phyloP scores from a whole-genome alignment of 2,329 filamentous ascomycete species.

The Trichophyton schoenleinii region DNA sequence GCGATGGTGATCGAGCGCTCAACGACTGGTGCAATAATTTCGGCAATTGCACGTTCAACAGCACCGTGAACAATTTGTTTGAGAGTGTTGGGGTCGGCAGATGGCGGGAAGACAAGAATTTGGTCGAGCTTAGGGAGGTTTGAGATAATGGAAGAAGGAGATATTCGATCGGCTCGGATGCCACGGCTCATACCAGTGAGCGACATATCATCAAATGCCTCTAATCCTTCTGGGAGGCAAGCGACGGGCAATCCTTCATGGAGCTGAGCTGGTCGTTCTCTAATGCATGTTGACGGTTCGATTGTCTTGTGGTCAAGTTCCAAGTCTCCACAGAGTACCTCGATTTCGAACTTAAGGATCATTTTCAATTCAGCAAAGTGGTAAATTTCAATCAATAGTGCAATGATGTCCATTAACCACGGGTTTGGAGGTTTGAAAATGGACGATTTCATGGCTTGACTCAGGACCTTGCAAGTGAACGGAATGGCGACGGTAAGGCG shows the following conservation, averaged over 20 bases:
- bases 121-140: slow-evolving; percentile 73
- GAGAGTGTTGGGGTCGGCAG: slow-evolving; percentile 53
- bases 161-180: slow-evolving; percentile 59
- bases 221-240: slow-evolving; percentile 55
- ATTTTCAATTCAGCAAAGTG: slow-evolving; percentile 86
- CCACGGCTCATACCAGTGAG: slow-evolving; percentile 60
- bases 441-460: slow-evolving; percentile 69
- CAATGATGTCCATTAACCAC: slow-evolving; percentile 93
- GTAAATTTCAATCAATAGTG: slow-evolving; percentile 83
- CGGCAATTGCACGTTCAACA: slow-evolving; percentile 77
- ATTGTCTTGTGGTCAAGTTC: slow-evolving; percentile 86
- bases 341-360: slow-evolving; percentile 96
- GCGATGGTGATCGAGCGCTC: slow-evolving; percentile 96
- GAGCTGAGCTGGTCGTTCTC: slow-evolving; percentile 58
- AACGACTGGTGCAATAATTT: slow-evolving; percentile 95
- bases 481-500: slow-evolving; percentile 85
- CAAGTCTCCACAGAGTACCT: slow-evolving; percentile 87
- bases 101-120: slow-evolving; percentile 64
- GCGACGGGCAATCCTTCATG: slow-evolving; percentile 39
- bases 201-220: slow-evolving; percentile 71
- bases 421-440: slow-evolving; percentile 93
- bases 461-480: slow-evolving; percentile 91
- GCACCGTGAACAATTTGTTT: slow-evolving; percentile 69
- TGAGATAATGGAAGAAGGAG: slow-evolving; percentile 63
- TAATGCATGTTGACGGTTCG: slow-evolving; percentile 73